Percentiles rank a stretch among this genome's conserved stretches.
Evolutionary conservation across 805 yeast genomes (phyloP).

Genomic region (Blastobotrys muscicola): DNA sequence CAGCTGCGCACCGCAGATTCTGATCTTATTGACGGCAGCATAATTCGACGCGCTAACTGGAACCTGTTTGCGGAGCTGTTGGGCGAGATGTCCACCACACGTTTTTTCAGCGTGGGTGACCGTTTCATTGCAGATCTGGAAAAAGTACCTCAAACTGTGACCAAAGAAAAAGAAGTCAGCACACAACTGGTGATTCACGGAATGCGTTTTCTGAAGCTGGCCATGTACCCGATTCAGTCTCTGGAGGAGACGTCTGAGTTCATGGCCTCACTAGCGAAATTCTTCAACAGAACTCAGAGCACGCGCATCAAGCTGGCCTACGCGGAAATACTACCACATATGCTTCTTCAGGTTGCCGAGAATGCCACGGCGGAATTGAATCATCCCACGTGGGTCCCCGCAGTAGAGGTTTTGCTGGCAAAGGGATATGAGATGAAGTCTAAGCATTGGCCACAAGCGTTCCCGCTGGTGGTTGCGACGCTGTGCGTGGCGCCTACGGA

Average conservation of each 20-base stretch:
- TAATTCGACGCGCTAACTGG: constrained; percentile 89
- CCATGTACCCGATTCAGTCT: constrained; percentile 76
- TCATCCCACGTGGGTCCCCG: constrained; percentile 90
- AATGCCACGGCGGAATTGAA: constrained; percentile 87
- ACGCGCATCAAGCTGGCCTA: constrained; percentile 64
- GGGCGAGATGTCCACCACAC: constrained; percentile 81
- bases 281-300: constrained; percentile 57
- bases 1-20: constrained; percentile 88
- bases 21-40: constrained; percentile 47
- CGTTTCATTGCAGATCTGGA: constrained; percentile 89
- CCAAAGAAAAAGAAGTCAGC: constrained; percentile 47
- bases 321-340: constrained; percentile 69
- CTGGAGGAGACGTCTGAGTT: constrained; percentile 94
- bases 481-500: constrained; percentile 75
- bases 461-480: constrained; percentile 60
- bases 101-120: constrained; percentile 84
- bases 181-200: constrained; percentile 76
- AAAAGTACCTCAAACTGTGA: constrained; percentile 50
- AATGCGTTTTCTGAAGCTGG: constrained; percentile 74
- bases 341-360: constrained; percentile 76
- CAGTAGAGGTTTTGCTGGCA: constrained; percentile 53
- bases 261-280: constrained; percentile 74
- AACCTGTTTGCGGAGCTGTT: constrained; percentile 77
- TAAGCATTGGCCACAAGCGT: constrained; percentile 57
- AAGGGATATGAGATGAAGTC: constrained; percentile 39